Percentiles rank a stretch among this genome's conserved stretches.
Conservation (phyloP, 257 asterid genomes). For the Verbascum thapsus region DNA sequence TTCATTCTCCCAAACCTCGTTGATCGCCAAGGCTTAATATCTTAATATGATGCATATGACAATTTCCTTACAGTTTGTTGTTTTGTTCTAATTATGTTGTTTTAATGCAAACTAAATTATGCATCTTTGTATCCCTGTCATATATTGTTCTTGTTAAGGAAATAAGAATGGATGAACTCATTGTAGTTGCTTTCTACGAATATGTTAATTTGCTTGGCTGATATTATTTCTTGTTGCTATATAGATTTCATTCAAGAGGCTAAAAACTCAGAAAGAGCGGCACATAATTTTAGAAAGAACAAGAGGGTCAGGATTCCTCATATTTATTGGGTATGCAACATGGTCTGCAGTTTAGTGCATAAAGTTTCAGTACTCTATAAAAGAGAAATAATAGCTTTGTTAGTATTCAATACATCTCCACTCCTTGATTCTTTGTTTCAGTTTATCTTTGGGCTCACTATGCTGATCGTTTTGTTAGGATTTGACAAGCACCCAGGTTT, state of each 20-base stretch:
- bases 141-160: conserved; percentile 21
- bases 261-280: conserved; percentile 71
- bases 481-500: conserved; percentile 72
- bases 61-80: conserved; percentile 1
- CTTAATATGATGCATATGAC: conserved; percentile 3
- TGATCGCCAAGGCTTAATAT: conserved; percentile 11
- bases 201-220: conserved; percentile 28
- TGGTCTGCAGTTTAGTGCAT: conserved; percentile 30
- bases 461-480: conserved; percentile 52
- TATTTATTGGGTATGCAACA: conserved; percentile 73
- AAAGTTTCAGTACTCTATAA: not conserved
- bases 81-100: conserved; percentile 4
- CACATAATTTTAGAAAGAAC: conserved; percentile 60
- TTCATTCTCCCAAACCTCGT: conserved; percentile 18
- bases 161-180: conserved; percentile 24
- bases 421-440: conserved; percentile 12
- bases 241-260: conserved; percentile 93
- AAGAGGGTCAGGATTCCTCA: conserved; percentile 64
- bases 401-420: not conserved
- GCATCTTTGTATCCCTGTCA: not conserved
- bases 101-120: conserved; percentile 12
- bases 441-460: conserved; percentile 28
- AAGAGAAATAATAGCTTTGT: conserved; percentile 20
- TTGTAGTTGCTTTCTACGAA: conserved; percentile 16
- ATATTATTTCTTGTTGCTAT: conserved; percentile 32